phyloP scores from a whole-genome alignment of 306 rosid genomes.

The Dryas alaskensis region DNA sequence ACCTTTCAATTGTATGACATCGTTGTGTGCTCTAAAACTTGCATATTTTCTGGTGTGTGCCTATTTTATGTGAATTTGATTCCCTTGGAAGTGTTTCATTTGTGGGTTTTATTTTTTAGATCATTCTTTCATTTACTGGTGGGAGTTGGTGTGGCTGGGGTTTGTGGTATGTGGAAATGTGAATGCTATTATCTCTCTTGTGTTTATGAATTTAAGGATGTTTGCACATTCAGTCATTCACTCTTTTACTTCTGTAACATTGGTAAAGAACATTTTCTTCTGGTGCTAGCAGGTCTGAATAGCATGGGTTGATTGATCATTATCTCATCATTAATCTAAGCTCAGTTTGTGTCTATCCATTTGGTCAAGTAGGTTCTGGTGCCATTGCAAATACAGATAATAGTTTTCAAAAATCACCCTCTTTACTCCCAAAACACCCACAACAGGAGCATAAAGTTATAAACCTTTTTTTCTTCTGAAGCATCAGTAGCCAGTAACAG shows the following conservation, averaged over 20 bases:
- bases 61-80: slow-evolving; percentile 14
- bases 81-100: slow-evolving; percentile 17
- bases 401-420: not conserved
- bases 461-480: not conserved
- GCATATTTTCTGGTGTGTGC: slow-evolving; percentile 11
- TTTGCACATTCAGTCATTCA: slow-evolving; percentile 18
- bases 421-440: not conserved
- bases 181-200: not conserved
- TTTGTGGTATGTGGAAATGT: slow-evolving; percentile 29
- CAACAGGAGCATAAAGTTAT: not conserved
- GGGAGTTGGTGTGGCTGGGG: slow-evolving; percentile 17
- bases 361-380: slow-evolving; percentile 10
- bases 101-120: slow-evolving; percentile 18
- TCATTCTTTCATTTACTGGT: slow-evolving; percentile 14
- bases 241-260: slow-evolving; percentile 9
- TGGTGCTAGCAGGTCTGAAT: not conserved
- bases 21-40: not conserved
- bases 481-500: not conserved
- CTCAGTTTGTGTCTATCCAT: slow-evolving; percentile 15
- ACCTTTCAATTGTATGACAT: slow-evolving; percentile 34
- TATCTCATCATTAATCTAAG: slow-evolving; percentile 7
- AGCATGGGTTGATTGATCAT: slow-evolving; percentile 1
- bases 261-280: slow-evolving; percentile 2
- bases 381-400: not conserved
- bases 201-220: slow-evolving; percentile 15